Base-by-base conservation (phyloP, 345 rosid genomes). In the Alliaria petiolata region DNA sequence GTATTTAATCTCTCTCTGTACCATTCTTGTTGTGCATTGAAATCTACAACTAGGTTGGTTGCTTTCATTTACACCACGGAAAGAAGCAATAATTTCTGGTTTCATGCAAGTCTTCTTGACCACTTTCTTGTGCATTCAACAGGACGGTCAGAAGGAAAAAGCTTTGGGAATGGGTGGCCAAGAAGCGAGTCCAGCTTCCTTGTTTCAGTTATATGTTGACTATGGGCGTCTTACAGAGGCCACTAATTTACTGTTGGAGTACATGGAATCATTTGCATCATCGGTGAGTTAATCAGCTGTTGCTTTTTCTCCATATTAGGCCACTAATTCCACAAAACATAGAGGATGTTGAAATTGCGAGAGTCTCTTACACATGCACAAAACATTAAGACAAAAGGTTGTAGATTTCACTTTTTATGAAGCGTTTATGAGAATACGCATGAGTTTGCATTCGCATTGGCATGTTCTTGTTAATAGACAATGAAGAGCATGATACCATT, bases 211-310 rank as follows among this genome's bases (percentile, higher is more conserved):
- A 43, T 91, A 87, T 65, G 96, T 91, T 73, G 84, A 84, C 65
- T 81, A 84, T 74, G 85, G 85, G 45, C 87, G 96, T 68, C 88
- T 84, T 72, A 81, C 83, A 15, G 98, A 93, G 76, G 98, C 97
- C 58, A 86, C 89, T 69, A 85, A 84, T 79, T 71, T 93, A 76
- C 79, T 93, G 67, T 78, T 91, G 3, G 92, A 89, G 85, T 89
- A 83, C 70, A 72, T 84, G 26, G 91, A 87, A 54, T 83, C 83
- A 45, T 87, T 80, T 85, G 86, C 91, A 56, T 83, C 97, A 42
- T 84, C 81, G 82, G 98, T 93, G 81, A 76, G 85, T 76, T 62
- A 34, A 10, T 59, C 40, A 58, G 59, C n/a, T 10, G 58, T 44
- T 55, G 31, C 15, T 35, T 16, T 16, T 7, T 22, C 47, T 28